phyloP scores from a whole-genome alignment of 2,329 filamentous ascomycete genomes.

The Cordyceps tenuipes region DNA sequence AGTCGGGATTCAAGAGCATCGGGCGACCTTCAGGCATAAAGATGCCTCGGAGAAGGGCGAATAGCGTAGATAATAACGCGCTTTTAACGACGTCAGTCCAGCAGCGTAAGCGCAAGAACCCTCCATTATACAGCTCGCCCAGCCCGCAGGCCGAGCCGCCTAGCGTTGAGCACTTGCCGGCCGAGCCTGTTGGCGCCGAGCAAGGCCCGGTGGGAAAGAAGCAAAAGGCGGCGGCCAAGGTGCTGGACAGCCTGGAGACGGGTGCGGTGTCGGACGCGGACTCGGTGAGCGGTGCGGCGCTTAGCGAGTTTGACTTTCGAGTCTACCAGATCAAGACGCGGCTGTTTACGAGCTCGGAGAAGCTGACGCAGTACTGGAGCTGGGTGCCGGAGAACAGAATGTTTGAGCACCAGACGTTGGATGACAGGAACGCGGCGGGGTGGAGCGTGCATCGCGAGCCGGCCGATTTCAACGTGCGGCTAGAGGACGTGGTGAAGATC shows the following conservation, averaged over 20 bases:
- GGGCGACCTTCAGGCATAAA: slow-evolving; percentile 45
- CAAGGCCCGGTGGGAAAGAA: not conserved
- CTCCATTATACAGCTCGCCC: not conserved
- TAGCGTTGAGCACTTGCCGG: not conserved
- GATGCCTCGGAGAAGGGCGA: slow-evolving; percentile 16
- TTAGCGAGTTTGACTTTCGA: slow-evolving; percentile 42
- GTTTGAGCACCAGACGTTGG: slow-evolving; percentile 48
- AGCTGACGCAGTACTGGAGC: slow-evolving; percentile 49
- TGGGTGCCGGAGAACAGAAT: slow-evolving; percentile 32
- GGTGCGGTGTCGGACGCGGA: slow-evolving; percentile 36
- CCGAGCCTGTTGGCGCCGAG: not conserved
- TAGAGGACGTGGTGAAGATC: slow-evolving; percentile 39
- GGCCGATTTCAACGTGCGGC: slow-evolving; percentile 40
- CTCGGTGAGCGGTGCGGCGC: slow-evolving; percentile 37
- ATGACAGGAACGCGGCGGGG: slow-evolving; percentile 31
- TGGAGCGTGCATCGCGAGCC: slow-evolving; percentile 45
- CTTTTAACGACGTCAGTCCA: slow-evolving; percentile 6
- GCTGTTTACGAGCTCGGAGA: slow-evolving; percentile 35
- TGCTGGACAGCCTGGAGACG: slow-evolving; percentile 5
- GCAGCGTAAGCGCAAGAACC: slow-evolving; percentile 2
- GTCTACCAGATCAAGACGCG: slow-evolving; percentile 44
- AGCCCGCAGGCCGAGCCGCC: not conserved
- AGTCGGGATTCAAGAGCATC: slow-evolving; percentile 49
- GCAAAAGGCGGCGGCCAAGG: not conserved
- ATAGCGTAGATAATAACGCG: slow-evolving; percentile 11